A percentile compares a stretch with the other conserved stretches of the same genome.
These are phyloP conservation scores for Tetrahymena borealis DNA, from an alignment of 73 alveolate species.

Conservation along the genomic window DNA sequence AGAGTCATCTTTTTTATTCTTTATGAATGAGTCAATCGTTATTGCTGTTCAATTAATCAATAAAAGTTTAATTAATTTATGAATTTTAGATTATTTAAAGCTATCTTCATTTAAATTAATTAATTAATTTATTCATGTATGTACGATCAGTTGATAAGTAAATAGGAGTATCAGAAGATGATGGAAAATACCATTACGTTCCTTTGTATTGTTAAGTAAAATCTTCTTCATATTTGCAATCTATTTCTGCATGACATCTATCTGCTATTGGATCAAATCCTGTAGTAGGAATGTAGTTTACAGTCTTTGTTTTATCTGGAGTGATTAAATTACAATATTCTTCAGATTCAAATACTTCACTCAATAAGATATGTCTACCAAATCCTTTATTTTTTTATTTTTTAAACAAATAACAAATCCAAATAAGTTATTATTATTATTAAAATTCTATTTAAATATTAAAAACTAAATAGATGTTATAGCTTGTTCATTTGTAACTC, in stretches of 20 bases:
- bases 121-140: no score
- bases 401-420: no score
- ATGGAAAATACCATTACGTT: not conserved
- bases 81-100: not conserved
- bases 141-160: not conserved
- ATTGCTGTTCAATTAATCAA: not conserved
- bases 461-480: no score
- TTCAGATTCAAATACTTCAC: not conserved
- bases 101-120: not conserved
- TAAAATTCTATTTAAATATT: no score
- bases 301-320: not conserved
- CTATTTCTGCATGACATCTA: not conserved
- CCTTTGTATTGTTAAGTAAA: not conserved
- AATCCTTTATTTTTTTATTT: not conserved
- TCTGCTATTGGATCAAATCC: not conserved
- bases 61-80: not conserved
- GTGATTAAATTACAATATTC: not conserved
- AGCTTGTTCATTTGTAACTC: no score
- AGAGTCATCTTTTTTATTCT: not conserved
- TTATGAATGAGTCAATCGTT: not conserved
- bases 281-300: not conserved
- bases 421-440: no score
- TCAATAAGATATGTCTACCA: not conserved
- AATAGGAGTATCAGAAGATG: not conserved
- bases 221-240: not conserved